Conservation (phyloP, 805 yeast species). For the Saccharomycopsis sp. region DNA sequence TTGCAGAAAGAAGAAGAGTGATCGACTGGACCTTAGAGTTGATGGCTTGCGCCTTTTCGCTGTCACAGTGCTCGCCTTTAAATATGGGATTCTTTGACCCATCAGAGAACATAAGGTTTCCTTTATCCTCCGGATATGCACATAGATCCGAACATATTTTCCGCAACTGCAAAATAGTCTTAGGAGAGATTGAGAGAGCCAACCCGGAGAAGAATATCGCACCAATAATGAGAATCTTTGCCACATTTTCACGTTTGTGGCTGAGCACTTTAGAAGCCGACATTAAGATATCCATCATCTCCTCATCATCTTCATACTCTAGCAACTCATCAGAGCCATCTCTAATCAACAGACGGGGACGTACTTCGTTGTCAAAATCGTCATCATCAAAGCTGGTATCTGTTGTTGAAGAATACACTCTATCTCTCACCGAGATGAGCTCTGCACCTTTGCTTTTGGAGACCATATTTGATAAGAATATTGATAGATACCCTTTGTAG, state of each 20-base stretch:
- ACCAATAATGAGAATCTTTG: neutral
- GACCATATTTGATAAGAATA: no score
- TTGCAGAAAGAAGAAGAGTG: slow-evolving; percentile 35
- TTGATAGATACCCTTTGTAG: no score
- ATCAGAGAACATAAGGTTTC: neutral
- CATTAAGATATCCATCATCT: neutral
- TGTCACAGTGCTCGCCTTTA: slow-evolving; percentile 29
- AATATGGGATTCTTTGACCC: neutral
- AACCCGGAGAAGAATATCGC: neutral
- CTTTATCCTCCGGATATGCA: neutral
- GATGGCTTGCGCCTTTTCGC: slow-evolving; percentile 35
- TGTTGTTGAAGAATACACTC: neutral
- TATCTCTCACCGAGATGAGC: neutral
- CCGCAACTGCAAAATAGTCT: neutral
- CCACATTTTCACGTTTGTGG: neutral
- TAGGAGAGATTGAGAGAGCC: neutral
- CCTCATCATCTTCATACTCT: neutral
- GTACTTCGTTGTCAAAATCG: neutral
- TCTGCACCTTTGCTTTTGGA: neutral
- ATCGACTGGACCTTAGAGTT: slow-evolving; percentile 47
- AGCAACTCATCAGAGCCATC: neutral
- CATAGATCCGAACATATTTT: neutral
- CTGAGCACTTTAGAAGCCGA: neutral
- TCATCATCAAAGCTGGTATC: neutral
- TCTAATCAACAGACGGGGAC: neutral